Percentiles rank a stretch among this genome's conserved stretches.
Conservation (phyloP, 2,329 filamentous ascomycete genomes). For the Ophiostoma australiae region DNA sequence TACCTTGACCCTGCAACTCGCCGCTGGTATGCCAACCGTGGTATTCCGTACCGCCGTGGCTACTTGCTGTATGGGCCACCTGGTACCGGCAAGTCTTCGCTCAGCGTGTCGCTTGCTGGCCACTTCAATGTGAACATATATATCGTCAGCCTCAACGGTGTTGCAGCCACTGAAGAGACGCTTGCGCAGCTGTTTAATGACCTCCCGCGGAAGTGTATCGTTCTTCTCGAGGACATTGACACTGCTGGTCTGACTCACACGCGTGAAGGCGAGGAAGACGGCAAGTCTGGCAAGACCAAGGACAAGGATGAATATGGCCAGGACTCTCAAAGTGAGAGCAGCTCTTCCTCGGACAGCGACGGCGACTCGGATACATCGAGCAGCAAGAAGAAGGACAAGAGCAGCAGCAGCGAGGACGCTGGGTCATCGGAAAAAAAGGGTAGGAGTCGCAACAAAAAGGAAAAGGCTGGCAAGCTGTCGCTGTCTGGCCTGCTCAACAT, state of each 20-base stretch:
- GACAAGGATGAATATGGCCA: slow-evolving; percentile 16
- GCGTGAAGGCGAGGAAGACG: slow-evolving; percentile 36
- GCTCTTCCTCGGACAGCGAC: slow-evolving; percentile 11
- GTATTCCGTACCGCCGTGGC: slow-evolving; percentile 79
- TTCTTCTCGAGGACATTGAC: slow-evolving; percentile 73
- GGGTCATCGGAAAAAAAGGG: not conserved
- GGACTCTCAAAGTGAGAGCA: slow-evolving; percentile 24
- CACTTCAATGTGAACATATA: slow-evolving; percentile 67
- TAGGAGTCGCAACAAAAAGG: slow-evolving; percentile 21
- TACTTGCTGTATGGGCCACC: slow-evolving; percentile 79
- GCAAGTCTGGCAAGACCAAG: slow-evolving; percentile 14
- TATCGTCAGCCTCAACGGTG: slow-evolving; percentile 63
- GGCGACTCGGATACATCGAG: slow-evolving; percentile 19
- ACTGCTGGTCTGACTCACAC: slow-evolving; percentile 64
- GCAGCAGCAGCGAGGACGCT: slow-evolving; percentile 19
- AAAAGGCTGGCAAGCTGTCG: slow-evolving; percentile 47
- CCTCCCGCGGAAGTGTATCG: slow-evolving; percentile 64
- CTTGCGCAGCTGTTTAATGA: slow-evolving; percentile 60
- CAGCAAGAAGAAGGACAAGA: slow-evolving; percentile 26
- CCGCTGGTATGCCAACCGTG: slow-evolving; percentile 77
- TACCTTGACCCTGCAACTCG: slow-evolving; percentile 59
- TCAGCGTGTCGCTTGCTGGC: slow-evolving; percentile 65
- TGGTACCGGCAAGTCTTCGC: slow-evolving; percentile 71
- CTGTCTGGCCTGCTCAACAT: slow-evolving; percentile 76
- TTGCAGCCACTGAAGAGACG: slow-evolving; percentile 59